Conservation (phyloP, 2,329 filamentous ascomycete species). For the Monilinia laxa region DNA sequence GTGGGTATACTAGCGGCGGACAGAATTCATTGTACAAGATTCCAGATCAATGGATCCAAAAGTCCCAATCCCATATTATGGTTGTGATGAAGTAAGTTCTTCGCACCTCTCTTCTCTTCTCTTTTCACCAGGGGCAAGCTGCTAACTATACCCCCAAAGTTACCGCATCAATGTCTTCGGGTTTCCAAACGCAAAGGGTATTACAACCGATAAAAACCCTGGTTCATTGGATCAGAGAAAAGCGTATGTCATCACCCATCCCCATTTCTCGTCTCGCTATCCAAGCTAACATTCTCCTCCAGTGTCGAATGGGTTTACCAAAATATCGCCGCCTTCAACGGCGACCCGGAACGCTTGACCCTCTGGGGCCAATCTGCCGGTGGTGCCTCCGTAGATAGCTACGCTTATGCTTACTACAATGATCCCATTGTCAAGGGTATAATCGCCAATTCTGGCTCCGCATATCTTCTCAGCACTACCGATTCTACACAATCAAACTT, state of each 20-base stretch:
- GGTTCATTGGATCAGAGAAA: constrained; percentile 61
- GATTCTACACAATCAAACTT: constrained; percentile 33
- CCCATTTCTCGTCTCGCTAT: not conserved
- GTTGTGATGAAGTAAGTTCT: constrained; percentile 14
- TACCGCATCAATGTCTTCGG: constrained; percentile 42
- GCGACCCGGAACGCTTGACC: constrained; percentile 63
- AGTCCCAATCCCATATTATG: constrained; percentile 10
- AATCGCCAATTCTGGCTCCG: constrained; percentile 31
- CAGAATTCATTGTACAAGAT: constrained; percentile 2
- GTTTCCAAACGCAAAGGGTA: constrained; percentile 30
- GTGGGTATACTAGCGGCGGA: constrained; percentile 40
- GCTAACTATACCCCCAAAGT: not conserved
- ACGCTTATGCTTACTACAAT: constrained; percentile 33
- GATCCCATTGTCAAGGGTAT: constrained; percentile 35
- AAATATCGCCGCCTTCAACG: constrained; percentile 64
- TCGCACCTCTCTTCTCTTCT: not conserved
- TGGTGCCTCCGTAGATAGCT: constrained; percentile 33
- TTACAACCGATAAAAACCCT: constrained; percentile 31
- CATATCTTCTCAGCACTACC: constrained; percentile 18
- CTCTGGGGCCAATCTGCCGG: constrained; percentile 68
- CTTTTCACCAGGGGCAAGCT: too few species aligned
- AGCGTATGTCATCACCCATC: constrained; percentile 51
- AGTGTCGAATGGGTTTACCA: constrained; percentile 36
- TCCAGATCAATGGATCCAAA: constrained; percentile 12
- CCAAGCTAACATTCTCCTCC: constrained; percentile 50